Evolutionary conservation across 768 basidiomycete genomes (phyloP).

Genomic region (Holtermannia corniformis): DNA sequence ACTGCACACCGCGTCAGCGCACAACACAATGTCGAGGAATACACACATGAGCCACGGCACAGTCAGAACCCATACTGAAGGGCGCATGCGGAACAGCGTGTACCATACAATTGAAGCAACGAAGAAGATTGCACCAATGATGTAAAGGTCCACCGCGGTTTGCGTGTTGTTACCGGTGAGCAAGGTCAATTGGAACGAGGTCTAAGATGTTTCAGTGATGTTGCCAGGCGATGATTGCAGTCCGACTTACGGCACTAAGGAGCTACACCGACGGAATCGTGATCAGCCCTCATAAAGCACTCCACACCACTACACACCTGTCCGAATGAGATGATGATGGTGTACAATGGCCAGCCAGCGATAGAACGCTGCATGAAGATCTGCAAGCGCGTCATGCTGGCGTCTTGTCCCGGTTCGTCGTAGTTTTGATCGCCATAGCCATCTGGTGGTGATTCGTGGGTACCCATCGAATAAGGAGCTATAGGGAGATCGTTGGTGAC

Average conservation of each 20-base stretch:
- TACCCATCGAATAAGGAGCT: conserved; percentile 29
- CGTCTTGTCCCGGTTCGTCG: conserved; percentile 42
- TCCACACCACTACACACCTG: conserved; percentile 48
- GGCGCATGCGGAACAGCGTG: conserved; percentile 73
- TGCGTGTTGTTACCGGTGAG: conserved; percentile 79
- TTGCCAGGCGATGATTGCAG: neutral
- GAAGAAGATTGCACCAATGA: conserved; percentile 80
- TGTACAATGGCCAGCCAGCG: conserved; percentile 82
- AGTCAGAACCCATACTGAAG: conserved; percentile 77
- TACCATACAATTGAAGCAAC: conserved; percentile 83
- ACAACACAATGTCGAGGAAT: neutral
- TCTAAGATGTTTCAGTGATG: conserved; percentile 11
- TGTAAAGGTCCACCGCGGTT: conserved; percentile 70
- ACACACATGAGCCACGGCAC: conserved; percentile 69
- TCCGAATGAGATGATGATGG: conserved; percentile 74
- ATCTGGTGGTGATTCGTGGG: conserved; percentile 26
- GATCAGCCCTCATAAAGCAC: neutral
- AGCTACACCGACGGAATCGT: too few species aligned
- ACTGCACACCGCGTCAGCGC: conserved; percentile 19
- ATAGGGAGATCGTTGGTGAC: conserved; percentile 5
- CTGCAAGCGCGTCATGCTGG: conserved; percentile 73
- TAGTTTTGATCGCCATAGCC: conserved; percentile 47
- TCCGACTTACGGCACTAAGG: neutral
- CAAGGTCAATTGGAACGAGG: conserved; percentile 85
- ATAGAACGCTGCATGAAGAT: conserved; percentile 72